Conservation (phyloP, 345 rosid genomes). For the Salix exigua region DNA sequence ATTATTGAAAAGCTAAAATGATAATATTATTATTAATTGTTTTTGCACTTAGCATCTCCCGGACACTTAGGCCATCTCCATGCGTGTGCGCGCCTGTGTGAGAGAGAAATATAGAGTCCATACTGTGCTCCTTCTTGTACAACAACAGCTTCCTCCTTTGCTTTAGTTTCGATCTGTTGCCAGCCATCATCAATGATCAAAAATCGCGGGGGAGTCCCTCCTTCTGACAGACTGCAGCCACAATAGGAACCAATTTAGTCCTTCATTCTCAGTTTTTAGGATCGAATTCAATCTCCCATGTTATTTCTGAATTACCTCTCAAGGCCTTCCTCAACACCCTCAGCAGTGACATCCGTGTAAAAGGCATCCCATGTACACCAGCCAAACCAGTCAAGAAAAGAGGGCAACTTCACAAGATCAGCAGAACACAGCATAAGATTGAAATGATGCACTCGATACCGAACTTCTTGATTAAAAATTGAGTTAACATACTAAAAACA, state of each 20-base stretch:
- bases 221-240: conserved; percentile 68
- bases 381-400: conserved; percentile 93
- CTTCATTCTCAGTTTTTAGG: conserved; percentile 4
- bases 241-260: conserved; percentile 16
- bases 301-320: conserved; percentile 49
- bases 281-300: conserved; percentile 3
- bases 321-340: conserved; percentile 91
- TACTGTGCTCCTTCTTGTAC: conserved; percentile 99
- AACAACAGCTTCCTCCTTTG: conserved; percentile 53
- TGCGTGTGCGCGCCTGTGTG: not conserved
- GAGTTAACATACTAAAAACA: not conserved
- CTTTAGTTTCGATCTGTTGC: conserved; percentile 89
- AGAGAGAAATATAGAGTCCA: conserved; percentile 23
- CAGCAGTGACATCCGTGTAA: conserved; percentile 93
- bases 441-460: not conserved
- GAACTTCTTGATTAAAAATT: not conserved
- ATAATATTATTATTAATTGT: too few species aligned
- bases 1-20: too few species aligned
- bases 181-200: conserved; percentile 96
- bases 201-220: conserved; percentile 93
- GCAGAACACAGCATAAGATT: conserved; percentile 13
- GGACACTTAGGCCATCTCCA: not conserved
- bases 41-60: too few species aligned
- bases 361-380: conserved; percentile 99
- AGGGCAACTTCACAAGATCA: conserved; percentile 54